Percentiles rank a stretch among this genome's conserved stretches.
Evolutionary conservation across 306 rosid genomes (phyloP).

Genomic region (Gynostemma pentaphyllum): DNA sequence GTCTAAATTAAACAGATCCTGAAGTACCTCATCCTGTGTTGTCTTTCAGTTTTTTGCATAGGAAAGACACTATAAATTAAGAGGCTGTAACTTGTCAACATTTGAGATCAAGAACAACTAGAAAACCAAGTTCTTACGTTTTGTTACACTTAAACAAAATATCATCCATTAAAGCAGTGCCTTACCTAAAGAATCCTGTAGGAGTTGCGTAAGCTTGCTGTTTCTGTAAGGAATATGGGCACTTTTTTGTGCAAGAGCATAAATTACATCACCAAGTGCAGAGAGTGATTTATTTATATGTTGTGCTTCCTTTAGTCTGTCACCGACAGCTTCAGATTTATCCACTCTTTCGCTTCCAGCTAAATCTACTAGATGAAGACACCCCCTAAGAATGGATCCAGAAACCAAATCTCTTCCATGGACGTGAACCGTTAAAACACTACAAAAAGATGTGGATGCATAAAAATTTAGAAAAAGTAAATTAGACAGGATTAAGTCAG

Average conservation of each 20-base stretch:
- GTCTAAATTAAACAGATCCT: no score
- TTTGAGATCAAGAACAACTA: constrained; percentile 4
- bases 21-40: no score
- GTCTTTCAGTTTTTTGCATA: no score
- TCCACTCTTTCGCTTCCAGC: constrained; percentile 98
- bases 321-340: constrained; percentile 94
- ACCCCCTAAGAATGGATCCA: constrained; percentile 65
- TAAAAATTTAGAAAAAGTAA: constrained; percentile 5
- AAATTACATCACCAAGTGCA: constrained; percentile 94
- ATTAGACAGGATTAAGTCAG: not conserved
- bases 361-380: constrained; percentile 96
- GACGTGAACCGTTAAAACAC: constrained; percentile 84
- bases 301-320: constrained; percentile 92
- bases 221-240: constrained; percentile 87
- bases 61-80: no score
- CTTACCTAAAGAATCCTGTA: constrained; percentile 92
- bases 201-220: constrained; percentile 92
- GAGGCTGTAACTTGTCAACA: not conserved
- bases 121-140: no score
- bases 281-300: constrained; percentile 92
- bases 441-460: constrained; percentile 24
- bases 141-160: not conserved
- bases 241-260: constrained; percentile 94
- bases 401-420: constrained; percentile 68
- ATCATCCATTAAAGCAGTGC: not conserved